A percentile compares a stretch with the other conserved stretches of the same genome.
phyloP scores from a whole-genome alignment of 1,284 basidiomycete species.

The Heterobasidion irregulare region DNA sequence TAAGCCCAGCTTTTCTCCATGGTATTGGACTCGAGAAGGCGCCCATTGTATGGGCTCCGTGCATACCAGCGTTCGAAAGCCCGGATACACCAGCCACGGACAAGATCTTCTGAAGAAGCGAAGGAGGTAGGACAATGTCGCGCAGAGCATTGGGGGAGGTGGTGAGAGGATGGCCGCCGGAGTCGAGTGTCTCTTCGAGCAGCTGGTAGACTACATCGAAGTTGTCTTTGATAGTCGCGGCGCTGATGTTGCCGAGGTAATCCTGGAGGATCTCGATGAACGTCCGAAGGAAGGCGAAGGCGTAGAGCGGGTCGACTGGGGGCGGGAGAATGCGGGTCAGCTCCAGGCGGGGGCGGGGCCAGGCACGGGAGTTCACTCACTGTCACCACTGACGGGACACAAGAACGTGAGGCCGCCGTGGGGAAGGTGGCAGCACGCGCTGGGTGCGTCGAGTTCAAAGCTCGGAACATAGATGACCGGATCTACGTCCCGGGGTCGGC shows the following conservation, averaged over 20 bases:
- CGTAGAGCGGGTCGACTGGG: conserved; percentile 82
- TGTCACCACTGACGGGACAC: conserved; percentile 74
- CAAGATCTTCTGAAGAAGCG: conserved; percentile 69
- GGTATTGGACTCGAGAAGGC: conserved; percentile 91
- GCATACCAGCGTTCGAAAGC: conserved; percentile 28
- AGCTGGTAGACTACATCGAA: conserved; percentile 97
- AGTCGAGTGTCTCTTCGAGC: conserved; percentile 91
- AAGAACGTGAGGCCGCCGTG: conserved; percentile 72
- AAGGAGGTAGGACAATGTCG: conserved; percentile 87
- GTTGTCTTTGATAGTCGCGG: conserved; percentile 80
- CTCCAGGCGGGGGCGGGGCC: not conserved
- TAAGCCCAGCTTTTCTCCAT: conserved; percentile 83
- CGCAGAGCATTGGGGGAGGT: conserved; percentile 90
- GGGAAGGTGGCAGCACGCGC: conserved; percentile 76
- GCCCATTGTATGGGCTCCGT: conserved; percentile 22
- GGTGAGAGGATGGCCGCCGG: conserved; percentile 87
- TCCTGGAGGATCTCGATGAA: conserved; percentile 81
- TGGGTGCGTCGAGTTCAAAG: conserved; percentile 38
- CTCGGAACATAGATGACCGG: conserved; percentile 62
- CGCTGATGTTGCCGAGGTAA: conserved; percentile 75
- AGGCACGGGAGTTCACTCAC: conserved; percentile 32
- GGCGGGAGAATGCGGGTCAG: conserved; percentile 2
- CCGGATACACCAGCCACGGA: conserved; percentile 45
- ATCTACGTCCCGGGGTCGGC: conserved; percentile 49
- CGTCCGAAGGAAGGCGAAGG: conserved; percentile 81